Evolutionary conservation across 148 eudicot species (phyloP).

Genomic region (Pharnaceum exiguum): DNA sequence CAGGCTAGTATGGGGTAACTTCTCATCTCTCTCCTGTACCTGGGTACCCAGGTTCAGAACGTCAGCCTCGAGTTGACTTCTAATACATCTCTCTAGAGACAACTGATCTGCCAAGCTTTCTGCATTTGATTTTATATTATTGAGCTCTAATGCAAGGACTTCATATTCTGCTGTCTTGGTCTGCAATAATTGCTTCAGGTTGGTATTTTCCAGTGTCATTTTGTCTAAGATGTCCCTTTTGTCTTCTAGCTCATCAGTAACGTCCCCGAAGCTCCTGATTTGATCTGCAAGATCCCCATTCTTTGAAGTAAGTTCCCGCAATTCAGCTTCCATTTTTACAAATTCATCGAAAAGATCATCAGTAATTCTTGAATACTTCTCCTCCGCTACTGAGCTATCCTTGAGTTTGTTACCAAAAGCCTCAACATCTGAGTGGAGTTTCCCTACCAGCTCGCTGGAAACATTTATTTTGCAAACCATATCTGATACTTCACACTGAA

Average conservation of each 20-base stretch:
- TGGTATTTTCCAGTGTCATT: conserved; percentile 48
- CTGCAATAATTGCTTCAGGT: conserved; percentile 32
- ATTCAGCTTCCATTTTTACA: conserved; percentile 43
- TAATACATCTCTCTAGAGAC: conserved; percentile 39
- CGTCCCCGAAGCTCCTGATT: conserved; percentile 37
- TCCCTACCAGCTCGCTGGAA: conserved; percentile 41
- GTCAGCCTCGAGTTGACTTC: conserved; percentile 39
- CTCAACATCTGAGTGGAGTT: conserved; percentile 58
- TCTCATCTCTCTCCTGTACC: conserved; percentile 28
- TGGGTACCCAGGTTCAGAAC: conserved; percentile 33
- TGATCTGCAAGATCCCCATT: conserved; percentile 46
- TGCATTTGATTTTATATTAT: conserved; percentile 41
- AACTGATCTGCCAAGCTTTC: conserved; percentile 53
- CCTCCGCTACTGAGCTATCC: conserved; percentile 51
- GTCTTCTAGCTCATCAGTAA: conserved; percentile 51
- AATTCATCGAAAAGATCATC: conserved; percentile 56
- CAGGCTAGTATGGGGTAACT: conserved; percentile 13
- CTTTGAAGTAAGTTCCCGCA: conserved; percentile 48
- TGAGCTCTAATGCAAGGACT: conserved; percentile 49
- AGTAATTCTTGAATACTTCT: conserved; percentile 32
- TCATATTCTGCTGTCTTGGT: conserved; percentile 41
- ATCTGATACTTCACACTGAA: conserved; percentile 40
- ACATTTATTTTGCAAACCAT: conserved; percentile 42
- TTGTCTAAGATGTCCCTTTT: conserved; percentile 36
- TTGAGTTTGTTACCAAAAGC: conserved; percentile 44